Base-by-base conservation (phyloP, 2,329 filamentous ascomycete species). In the Penicillium glabrum region DNA sequence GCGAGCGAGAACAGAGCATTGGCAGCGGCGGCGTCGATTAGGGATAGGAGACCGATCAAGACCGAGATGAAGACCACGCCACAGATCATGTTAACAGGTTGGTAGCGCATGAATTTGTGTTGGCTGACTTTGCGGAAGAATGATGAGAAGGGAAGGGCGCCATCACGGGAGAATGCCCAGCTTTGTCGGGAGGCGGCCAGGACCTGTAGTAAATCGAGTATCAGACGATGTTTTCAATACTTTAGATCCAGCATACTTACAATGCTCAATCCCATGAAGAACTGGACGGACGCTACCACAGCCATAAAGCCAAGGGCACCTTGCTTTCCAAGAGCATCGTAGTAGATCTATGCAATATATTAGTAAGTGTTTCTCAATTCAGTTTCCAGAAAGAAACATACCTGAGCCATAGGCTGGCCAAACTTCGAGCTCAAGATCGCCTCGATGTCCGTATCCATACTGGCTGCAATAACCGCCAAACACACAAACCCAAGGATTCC, bases 81-180 rank as follows among this genome's bases (percentile, higher is more conserved):
- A 76, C 82, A 82, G 57, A 86, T 76, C 4, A 82, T 78, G 33
- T 83, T 80, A 14, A 86, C 74, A 0, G 85, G 85, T 52, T 86
- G 86, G 62, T 81, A 84, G 11, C 80, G 82, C 41, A 86, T 78
- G 1, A 35, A 10, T 24, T 29, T 35, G 2, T 74, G 74, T 58
- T 79, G 78, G 60, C 79, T 83, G 65, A 87, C 82, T 8, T 79
- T 77, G 29, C 83, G 77, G 70, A 86, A 83, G 70, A 83, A 85
- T 6, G 59, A 68, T 3, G 82, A 84, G 67, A 87, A 86, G 0
- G 85, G 85, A 1, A 87, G 75, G 1, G 84, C 85, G 1, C 83
- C 83, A 63, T 87, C 85, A 26, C 85, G 80, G 10, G 82, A 83
- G 67, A 87, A 87, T 0, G 85, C 85, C 85, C 85, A 88, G 33